Conservation (phyloP, 352 stramenopile species). For the Globisporangium perplexum region DNA sequence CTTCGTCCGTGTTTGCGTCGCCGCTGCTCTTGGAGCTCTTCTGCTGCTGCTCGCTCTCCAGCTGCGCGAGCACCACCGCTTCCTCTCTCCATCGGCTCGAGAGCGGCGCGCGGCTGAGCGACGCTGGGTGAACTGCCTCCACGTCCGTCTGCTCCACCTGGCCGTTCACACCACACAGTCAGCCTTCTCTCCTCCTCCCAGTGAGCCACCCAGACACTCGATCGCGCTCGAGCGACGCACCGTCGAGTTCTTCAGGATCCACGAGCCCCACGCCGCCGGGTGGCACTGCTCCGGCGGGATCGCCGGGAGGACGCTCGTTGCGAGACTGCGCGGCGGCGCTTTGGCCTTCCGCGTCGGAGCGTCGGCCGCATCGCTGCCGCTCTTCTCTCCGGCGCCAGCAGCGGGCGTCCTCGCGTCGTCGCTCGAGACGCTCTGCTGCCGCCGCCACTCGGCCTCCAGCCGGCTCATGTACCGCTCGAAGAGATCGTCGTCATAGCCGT, state of each 20-base stretch:
- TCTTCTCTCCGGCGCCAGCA: neutral
- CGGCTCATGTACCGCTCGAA: slow-evolving; percentile 45
- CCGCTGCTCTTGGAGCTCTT: slow-evolving; percentile 10
- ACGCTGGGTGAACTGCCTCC: slow-evolving; percentile 38
- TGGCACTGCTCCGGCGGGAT: slow-evolving; percentile 36
- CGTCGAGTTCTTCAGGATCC: slow-evolving; percentile 55
- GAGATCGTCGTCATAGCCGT: slow-evolving; percentile 71
- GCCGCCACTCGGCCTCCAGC: slow-evolving; percentile 22
- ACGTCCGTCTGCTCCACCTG: slow-evolving; percentile 11
- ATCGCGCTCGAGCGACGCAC: slow-evolving; percentile 7
- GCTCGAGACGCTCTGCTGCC: slow-evolving; percentile 1
- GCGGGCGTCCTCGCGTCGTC: neutral
- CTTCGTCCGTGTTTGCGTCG: neutral
- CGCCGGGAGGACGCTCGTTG: slow-evolving; percentile 30
- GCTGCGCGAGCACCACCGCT: slow-evolving; percentile 14
- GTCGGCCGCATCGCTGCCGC: slow-evolving; percentile 4
- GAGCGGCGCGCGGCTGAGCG: slow-evolving; percentile 19
- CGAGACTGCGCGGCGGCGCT: slow-evolving; percentile 14
- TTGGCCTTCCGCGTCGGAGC: slow-evolving; percentile 15
- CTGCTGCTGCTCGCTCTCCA: slow-evolving; percentile 13
- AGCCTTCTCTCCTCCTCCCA: neutral
- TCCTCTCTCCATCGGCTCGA: slow-evolving; percentile 44
- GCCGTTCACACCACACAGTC: neutral
- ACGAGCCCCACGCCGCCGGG: slow-evolving; percentile 54
- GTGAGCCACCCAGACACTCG: slow-evolving; percentile 4